Conservation (phyloP, 139 green algal species). For the Chlamydomonas eustigma region DNA sequence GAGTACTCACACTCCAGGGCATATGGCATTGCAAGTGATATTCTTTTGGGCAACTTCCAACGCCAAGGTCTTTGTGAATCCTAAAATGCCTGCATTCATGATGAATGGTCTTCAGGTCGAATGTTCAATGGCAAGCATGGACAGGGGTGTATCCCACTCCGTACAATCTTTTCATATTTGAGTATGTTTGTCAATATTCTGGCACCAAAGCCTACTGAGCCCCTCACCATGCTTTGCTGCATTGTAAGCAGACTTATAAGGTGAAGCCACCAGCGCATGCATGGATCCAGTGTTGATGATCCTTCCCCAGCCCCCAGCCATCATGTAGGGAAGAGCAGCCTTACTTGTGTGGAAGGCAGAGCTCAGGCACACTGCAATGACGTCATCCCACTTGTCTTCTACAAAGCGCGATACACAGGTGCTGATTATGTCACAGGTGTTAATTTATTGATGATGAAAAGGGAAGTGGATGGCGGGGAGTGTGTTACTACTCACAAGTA, state of each 20-base stretch:
- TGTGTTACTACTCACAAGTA: too few relatives aligned
- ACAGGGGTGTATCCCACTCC: too few relatives aligned
- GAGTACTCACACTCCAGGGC: slow-evolving; percentile 47
- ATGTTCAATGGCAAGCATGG: too few relatives aligned
- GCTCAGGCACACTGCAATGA: slow-evolving; percentile 69
- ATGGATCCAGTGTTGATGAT: slow-evolving; percentile 88
- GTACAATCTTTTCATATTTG: too few relatives aligned
- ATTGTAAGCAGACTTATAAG: slow-evolving; percentile 91
- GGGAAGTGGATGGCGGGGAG: too few relatives aligned
- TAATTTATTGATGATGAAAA: too few relatives aligned
- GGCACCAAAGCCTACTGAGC: too few relatives aligned
- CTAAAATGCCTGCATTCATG: slow-evolving; percentile 1
- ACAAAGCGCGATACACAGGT: too few relatives aligned
- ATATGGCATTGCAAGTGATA: slow-evolving; percentile 76
- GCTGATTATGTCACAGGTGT: too few relatives aligned
- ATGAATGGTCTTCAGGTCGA: not conserved
- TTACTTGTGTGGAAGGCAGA: slow-evolving; percentile 80
- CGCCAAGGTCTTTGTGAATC: slow-evolving; percentile 46
- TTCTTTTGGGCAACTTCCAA: slow-evolving; percentile 64
- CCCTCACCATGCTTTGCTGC: slow-evolving; percentile 83
- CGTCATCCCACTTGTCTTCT: slow-evolving; percentile 80
- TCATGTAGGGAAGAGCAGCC: slow-evolving; percentile 77
- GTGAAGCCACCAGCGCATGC: slow-evolving; percentile 77
- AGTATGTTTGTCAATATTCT: too few relatives aligned
- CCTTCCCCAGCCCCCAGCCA: slow-evolving; percentile 65